These are phyloP conservation scores for Crucibulum laeve DNA, from an alignment of 768 basidiomycete genomes.

Conservation along the genomic window DNA sequence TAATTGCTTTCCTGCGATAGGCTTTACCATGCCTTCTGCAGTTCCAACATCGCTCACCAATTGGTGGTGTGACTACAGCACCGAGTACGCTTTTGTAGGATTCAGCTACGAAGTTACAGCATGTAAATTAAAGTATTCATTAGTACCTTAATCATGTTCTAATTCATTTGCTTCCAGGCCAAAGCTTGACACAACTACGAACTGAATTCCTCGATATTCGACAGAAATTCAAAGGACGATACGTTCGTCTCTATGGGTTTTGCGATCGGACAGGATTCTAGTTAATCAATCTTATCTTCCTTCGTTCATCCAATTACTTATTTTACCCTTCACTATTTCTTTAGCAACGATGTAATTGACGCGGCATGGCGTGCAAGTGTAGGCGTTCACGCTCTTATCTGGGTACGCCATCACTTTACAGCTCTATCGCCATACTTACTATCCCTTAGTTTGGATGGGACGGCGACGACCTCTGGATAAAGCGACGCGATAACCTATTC, in stretches of 20 bases:
- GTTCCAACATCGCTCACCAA: slow-evolving; percentile 39
- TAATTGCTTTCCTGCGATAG: slow-evolving; percentile 35
- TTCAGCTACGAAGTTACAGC: slow-evolving; percentile 72
- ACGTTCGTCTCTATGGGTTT: slow-evolving; percentile 54
- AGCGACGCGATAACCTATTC: slow-evolving; percentile 49
- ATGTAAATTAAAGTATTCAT: slow-evolving; percentile 34
- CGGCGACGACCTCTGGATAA: slow-evolving; percentile 43
- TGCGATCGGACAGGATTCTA: slow-evolving; percentile 45
- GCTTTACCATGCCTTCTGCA: slow-evolving; percentile 51
- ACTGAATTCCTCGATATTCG: slow-evolving; percentile 60
- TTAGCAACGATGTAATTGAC: slow-evolving; percentile 52
- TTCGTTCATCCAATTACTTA: slow-evolving; percentile 1
- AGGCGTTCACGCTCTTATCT: slow-evolving; percentile 71
- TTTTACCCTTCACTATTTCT: not conserved
- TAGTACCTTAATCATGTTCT: not conserved
- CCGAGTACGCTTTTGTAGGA: slow-evolving; percentile 74
- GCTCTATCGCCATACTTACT: slow-evolving; percentile 2
- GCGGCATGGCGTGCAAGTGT: slow-evolving; percentile 68
- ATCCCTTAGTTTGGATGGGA: slow-evolving; percentile 42
- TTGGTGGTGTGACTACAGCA: slow-evolving; percentile 63
- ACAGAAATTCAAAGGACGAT: slow-evolving; percentile 55
- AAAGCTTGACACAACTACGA: slow-evolving; percentile 44
- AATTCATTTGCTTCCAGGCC: slow-evolving; percentile 35
- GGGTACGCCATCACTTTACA: slow-evolving; percentile 38
- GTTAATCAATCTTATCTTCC: slow-evolving; percentile 15